Percentiles rank a stretch among this genome's conserved stretches.
These are phyloP conservation scores for Cryptosporidium ryanae DNA, from an alignment of 169 alveolate genomes.

Conservation along the genomic window DNA sequence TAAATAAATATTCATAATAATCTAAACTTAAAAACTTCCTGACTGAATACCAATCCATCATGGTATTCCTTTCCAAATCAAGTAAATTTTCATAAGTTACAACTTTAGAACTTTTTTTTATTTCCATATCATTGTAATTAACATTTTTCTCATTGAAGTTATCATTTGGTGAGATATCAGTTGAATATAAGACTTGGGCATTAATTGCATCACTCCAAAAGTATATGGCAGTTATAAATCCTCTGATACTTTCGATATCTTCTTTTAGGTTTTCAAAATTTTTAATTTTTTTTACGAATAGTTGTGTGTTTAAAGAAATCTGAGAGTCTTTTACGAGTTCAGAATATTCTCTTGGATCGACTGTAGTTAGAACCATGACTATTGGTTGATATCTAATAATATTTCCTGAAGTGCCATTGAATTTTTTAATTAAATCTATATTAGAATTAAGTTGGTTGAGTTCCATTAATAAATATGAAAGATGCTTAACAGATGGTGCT, in stretches of 20 bases:
- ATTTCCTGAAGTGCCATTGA: constrained; percentile 40
- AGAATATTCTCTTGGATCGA: constrained; percentile 53
- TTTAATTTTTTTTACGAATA: constrained; percentile 51
- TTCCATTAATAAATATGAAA: constrained; percentile 51
- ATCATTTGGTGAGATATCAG: constrained; percentile 1
- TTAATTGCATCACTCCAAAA: constrained; percentile 71
- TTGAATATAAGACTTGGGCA: background rate
- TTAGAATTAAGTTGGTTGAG: constrained; percentile 29
- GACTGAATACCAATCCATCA: constrained; percentile 64
- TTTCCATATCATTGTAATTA: background rate
- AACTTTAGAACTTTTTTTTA: background rate
- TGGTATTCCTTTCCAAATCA: constrained; percentile 64
- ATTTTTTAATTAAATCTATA: constrained; percentile 36
- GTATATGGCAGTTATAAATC: constrained; percentile 58
- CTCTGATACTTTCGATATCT: constrained; percentile 56
- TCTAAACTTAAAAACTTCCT: constrained; percentile 29
- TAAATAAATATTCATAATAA: constrained; percentile 19
- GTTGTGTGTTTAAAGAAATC: constrained; percentile 45
- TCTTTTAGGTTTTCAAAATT: constrained; percentile 53
- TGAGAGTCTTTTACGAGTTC: constrained; percentile 43
- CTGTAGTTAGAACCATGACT: constrained; percentile 47
- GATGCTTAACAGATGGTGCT: constrained; percentile 64
- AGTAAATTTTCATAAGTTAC: constrained; percentile 10
- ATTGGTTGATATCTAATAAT: constrained; percentile 64
- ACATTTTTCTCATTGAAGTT: background rate